phyloP scores from a whole-genome alignment of 805 yeast species.

The Candida parachauliodes region DNA sequence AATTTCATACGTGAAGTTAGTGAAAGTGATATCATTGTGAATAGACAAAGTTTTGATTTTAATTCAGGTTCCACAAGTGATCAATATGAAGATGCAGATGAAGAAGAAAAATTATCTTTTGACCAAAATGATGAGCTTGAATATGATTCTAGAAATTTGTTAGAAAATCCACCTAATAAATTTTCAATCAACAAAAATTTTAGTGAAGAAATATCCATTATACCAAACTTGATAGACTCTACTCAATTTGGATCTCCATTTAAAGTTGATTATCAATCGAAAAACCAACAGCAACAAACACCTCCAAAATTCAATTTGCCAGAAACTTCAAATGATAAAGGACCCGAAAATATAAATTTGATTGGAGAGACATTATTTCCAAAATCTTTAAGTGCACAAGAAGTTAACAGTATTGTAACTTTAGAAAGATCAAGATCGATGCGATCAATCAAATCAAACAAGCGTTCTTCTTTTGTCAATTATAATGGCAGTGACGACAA shows the following conservation, averaged over 20 bases:
- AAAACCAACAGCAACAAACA: not conserved
- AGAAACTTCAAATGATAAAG: not conserved
- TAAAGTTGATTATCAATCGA: conserved; percentile 14
- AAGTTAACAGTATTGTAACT: conserved; percentile 71
- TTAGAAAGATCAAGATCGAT: conserved; percentile 62
- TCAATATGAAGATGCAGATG: conserved; percentile 6
- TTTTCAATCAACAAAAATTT: conserved; percentile 13
- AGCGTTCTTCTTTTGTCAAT: conserved; percentile 36
- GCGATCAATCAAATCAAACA: conserved; percentile 46
- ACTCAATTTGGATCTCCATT: conserved; percentile 33
- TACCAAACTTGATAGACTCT: conserved; percentile 7
- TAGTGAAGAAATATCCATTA: conserved; percentile 28
- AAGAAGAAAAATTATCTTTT: conserved; percentile 4
- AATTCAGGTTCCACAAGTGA: conserved; percentile 1
- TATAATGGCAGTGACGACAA: conserved; percentile 41
- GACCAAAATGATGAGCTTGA: conserved; percentile 1
- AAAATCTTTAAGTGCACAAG: conserved; percentile 59
- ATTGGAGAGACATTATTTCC: conserved; percentile 64
- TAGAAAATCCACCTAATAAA: conserved; percentile 23
- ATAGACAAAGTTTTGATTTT: conserved; percentile 1
- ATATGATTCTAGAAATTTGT: conserved; percentile 20
- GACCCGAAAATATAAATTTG: conserved; percentile 12
- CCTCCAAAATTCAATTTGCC: conserved; percentile 3
- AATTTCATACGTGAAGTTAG: conserved; percentile 28
- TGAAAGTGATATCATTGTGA: conserved; percentile 15